Base-by-base conservation (phyloP, 75 land plant genomes). In the Cunninghamia lanceolata region DNA sequence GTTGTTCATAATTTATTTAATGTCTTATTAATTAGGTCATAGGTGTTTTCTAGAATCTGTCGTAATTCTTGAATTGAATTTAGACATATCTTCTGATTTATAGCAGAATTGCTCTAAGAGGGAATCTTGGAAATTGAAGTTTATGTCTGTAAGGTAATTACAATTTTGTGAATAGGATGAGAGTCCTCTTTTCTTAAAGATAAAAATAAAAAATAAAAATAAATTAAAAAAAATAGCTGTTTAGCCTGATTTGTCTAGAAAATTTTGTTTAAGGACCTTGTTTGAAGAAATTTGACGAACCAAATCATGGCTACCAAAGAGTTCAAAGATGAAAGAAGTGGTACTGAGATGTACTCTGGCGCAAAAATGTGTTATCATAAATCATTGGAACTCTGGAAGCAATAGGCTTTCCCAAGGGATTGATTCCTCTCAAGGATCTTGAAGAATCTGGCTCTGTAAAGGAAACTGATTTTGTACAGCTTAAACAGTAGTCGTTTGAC, bases 391-490 rank as follows among this genome's bases (percentile, higher is more conserved):
- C 88, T 92, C 35, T 93, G 30, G 74, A 47, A 73, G 89, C 88
- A 85, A 36, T 87, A 35, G 81, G 83, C 38, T 84, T 93, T 39
- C 94, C 94, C 40, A 85, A 82, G 17, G 95, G 95, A 8, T 89
- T 93, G 66, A 83, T 93, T 82, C 95, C 92, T 28, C 83, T 92
- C 63, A 82, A 89, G 84, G 86, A 88, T 9, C 79, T 91, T 14
- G 84, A 76, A 38, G 92, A 92, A 84, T 63, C 63, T 4, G 92
- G 95, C 15, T 83, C 83, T 50, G 84, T 86, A 59, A 66, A 82
- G 82, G 92, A 70, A 77, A 89, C 91, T 21, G 95, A 92, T 9
- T 93, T 83, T 77, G 88, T 92, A 63, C 91, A 92, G 95, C 84
- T 88, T 45, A 86, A 75, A 81, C 88, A 83, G 84, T 81, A 88